These are phyloP conservation scores for Lathyrus tuberosus DNA, from an alignment of 306 rosid species.

Conservation along the genomic window DNA sequence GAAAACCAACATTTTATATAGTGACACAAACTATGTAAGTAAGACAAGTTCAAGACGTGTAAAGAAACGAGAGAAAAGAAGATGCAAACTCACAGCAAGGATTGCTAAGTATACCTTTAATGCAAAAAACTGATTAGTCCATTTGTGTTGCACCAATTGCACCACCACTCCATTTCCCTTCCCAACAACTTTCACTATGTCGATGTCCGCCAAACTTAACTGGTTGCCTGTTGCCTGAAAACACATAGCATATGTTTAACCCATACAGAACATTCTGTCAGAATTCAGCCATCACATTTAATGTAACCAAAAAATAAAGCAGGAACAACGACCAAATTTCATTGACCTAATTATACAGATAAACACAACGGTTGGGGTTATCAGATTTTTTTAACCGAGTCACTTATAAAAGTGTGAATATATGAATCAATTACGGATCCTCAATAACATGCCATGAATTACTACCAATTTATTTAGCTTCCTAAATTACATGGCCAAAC, in stretches of 20 bases:
- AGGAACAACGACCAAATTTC: not conserved
- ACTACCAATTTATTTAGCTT: conserved; percentile 3
- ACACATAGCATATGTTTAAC: conserved; percentile 39
- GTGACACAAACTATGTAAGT: conserved; percentile 23
- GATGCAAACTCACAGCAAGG: conserved; percentile 11
- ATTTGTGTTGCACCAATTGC: conserved; percentile 96
- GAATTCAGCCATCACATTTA: conserved; percentile 22
- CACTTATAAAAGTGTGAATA: conserved; percentile 23
- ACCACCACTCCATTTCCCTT: conserved; percentile 94
- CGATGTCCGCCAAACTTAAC: conserved; percentile 74
- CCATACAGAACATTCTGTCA: conserved; percentile 25
- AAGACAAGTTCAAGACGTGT: not conserved
- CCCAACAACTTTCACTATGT: conserved; percentile 83
- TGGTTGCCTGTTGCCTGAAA: conserved; percentile 56
- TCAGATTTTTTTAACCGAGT: not conserved
- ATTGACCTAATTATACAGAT: conserved; percentile 12
- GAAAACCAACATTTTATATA: conserved; percentile 18
- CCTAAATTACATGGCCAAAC: conserved; percentile 15
- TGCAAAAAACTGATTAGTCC: conserved; percentile 98
- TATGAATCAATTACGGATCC: not conserved
- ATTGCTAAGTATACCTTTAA: conserved; percentile 66
- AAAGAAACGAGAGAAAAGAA: conserved; percentile 9
- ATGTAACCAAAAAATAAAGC: not conserved
- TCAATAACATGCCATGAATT: conserved; percentile 4
- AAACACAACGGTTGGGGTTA: conserved; percentile 28